Conservation (phyloP, 495 filamentous ascomycete species). For the Penicillium lagena region DNA sequence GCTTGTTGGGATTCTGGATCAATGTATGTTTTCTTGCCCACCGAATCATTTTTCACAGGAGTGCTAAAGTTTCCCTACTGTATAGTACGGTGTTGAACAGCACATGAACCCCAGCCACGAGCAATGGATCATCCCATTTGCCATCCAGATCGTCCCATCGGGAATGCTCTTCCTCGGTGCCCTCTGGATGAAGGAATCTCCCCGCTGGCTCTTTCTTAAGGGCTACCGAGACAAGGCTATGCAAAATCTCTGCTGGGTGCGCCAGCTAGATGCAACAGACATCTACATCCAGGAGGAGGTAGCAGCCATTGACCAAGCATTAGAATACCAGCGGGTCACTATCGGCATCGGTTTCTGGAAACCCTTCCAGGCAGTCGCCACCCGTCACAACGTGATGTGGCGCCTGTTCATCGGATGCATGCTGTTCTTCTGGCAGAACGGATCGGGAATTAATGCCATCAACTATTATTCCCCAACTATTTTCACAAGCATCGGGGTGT, state of each 20-base stretch:
- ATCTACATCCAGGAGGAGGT: slow-evolving; percentile 64
- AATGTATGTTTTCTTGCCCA: slow-evolving; percentile 33
- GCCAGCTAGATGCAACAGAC: slow-evolving; percentile 50
- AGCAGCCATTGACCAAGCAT: slow-evolving; percentile 49
- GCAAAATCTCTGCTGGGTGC: slow-evolving; percentile 57
- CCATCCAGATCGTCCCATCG: slow-evolving; percentile 48
- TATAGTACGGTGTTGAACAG: slow-evolving; percentile 32
- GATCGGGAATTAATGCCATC: slow-evolving; percentile 60
- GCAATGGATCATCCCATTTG: slow-evolving; percentile 53
- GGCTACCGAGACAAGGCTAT: slow-evolving; percentile 48
- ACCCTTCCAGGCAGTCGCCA: slow-evolving; percentile 52
- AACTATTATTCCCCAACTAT: slow-evolving; percentile 61
- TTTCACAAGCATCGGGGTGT: slow-evolving; percentile 52
- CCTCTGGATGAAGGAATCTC: slow-evolving; percentile 46
- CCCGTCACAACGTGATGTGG: slow-evolving; percentile 43
- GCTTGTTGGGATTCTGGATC: slow-evolving; percentile 70
- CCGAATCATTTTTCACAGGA: not conserved
- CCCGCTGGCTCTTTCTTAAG: slow-evolving; percentile 49
- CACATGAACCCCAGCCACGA: slow-evolving; percentile 24
- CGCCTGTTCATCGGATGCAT: slow-evolving; percentile 61
- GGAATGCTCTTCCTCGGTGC: slow-evolving; percentile 41
- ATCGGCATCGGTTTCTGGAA: slow-evolving; percentile 62
- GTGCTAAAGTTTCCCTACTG: slow-evolving; percentile 4
- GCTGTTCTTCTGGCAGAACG: slow-evolving; percentile 65
- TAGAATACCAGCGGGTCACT: slow-evolving; percentile 48